These are phyloP conservation scores for Mrakiaceae sp. DNA, from an alignment of 1,284 basidiomycete genomes.

Conservation along the genomic window DNA sequence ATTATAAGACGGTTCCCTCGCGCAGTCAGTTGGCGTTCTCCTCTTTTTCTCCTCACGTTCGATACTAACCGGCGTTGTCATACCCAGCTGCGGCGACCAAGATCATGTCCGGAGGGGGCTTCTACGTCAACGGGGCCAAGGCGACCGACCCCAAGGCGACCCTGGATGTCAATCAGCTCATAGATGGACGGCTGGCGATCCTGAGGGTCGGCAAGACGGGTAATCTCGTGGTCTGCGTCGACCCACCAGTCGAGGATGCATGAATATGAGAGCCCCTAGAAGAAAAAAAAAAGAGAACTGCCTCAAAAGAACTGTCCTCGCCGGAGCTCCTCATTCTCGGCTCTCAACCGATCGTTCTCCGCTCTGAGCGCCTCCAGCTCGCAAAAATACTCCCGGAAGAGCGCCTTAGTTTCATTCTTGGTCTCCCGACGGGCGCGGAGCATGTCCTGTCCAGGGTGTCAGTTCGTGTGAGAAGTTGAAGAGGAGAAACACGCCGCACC, in stretches of 20 bases:
- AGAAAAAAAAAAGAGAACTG: neutral
- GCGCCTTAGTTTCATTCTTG: neutral
- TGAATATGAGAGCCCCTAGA: neutral
- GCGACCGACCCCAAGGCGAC: constrained; percentile 30
- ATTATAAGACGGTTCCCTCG: constrained; percentile 44
- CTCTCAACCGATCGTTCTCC: neutral
- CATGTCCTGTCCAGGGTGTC: neutral
- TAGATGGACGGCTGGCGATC: constrained; percentile 54
- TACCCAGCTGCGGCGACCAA: constrained; percentile 44
- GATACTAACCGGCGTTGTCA: neutral
- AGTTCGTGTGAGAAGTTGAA: no score
- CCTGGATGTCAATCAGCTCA: constrained; percentile 43
- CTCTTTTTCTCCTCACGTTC: constrained; percentile 13
- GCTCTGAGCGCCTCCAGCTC: neutral
- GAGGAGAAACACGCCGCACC: no score
- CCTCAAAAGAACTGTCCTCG: neutral
- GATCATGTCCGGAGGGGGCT: constrained; percentile 39
- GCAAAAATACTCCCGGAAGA: neutral
- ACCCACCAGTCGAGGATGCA: constrained; percentile 6
- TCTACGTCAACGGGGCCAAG: constrained; percentile 17
- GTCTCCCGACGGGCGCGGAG: neutral
- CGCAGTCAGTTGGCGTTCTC: constrained; percentile 39
- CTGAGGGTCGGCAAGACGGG: constrained; percentile 66
- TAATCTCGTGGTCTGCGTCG: constrained; percentile 48
- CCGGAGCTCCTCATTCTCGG: neutral